Percentiles rank a stretch among this genome's conserved stretches.
Conservation (phyloP, 1,284 basidiomycete genomes). For the Fomes fomentarius region DNA sequence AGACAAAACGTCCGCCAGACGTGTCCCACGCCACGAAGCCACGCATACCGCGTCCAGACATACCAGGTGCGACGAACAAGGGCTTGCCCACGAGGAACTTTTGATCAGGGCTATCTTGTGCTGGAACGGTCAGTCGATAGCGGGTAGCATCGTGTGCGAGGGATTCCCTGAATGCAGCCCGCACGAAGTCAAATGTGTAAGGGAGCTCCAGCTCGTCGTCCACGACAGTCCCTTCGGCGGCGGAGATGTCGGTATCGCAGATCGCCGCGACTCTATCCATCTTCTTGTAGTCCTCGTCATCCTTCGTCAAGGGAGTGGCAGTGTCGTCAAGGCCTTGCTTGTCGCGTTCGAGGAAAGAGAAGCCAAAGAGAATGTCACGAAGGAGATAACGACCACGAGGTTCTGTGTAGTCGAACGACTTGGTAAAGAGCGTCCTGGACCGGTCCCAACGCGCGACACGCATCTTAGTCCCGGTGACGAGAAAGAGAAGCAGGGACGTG, state of each 20-base stretch:
- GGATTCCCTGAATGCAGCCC: neutral
- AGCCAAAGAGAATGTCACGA: neutral
- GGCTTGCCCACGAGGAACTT: constrained; percentile 10
- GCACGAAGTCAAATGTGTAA: neutral
- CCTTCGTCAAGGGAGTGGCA: neutral
- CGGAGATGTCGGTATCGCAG: neutral
- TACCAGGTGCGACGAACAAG: neutral
- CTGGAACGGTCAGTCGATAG: neutral
- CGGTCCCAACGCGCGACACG: constrained; percentile 4
- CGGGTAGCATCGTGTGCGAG: neutral
- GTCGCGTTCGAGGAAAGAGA: neutral
- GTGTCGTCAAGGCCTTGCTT: neutral
- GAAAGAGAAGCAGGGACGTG: neutral
- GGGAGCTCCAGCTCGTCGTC: neutral
- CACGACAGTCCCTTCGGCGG: neutral
- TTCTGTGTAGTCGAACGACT: constrained; percentile 3
- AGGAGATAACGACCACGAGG: neutral
- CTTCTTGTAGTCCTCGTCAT: neutral
- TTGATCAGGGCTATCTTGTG: neutral
- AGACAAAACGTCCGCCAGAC: neutral
- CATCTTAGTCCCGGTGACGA: neutral
- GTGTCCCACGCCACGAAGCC: constrained; percentile 14
- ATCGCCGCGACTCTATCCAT: neutral
- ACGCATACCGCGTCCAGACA: constrained; percentile 13
- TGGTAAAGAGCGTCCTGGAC: constrained; percentile 1